Conservation (phyloP, 2,329 filamentous ascomycete genomes). For the Ceratocystis alfenasii region DNA sequence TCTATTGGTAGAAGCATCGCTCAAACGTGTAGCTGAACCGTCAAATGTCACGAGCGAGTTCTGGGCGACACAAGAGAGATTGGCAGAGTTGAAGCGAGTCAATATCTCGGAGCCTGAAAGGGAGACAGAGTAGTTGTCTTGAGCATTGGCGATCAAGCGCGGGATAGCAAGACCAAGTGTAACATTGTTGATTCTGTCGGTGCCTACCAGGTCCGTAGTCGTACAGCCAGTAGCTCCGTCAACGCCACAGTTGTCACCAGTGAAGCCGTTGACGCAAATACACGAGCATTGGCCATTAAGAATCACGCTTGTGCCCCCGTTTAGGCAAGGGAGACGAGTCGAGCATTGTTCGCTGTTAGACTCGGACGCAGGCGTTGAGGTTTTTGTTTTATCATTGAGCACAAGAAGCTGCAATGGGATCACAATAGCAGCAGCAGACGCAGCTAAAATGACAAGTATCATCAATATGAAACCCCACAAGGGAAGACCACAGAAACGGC, state of each 20-base stretch:
- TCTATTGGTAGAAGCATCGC: conserved; percentile 21
- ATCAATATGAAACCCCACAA: conserved; percentile 62
- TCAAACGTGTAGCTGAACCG: conserved; percentile 36
- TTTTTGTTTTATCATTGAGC: conserved; percentile 34
- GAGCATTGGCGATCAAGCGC: conserved; percentile 53
- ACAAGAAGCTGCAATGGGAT: conserved; percentile 59
- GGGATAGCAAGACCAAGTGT: conserved; percentile 74
- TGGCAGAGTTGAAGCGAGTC: conserved; percentile 60
- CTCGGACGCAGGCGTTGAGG: conserved; percentile 28
- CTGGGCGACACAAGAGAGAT: conserved; percentile 69
- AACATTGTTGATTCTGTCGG: conserved; percentile 45
- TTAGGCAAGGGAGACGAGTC: conserved; percentile 53
- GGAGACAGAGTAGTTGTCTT: conserved; percentile 61
- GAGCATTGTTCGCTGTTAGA: conserved; percentile 43
- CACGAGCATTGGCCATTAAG: conserved; percentile 63
- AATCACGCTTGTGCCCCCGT: conserved; percentile 68
- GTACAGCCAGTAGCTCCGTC: conserved; percentile 41
- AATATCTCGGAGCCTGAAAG: conserved; percentile 59
- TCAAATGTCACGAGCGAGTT: conserved; percentile 83
- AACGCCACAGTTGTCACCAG: conserved; percentile 42
- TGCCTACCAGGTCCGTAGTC: conserved; percentile 35
- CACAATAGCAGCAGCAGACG: conserved; percentile 58
- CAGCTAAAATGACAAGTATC: conserved; percentile 55
- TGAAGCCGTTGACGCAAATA: conserved; percentile 81
- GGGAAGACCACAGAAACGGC: conserved; percentile 74